Percentiles rank a stretch among this genome's conserved stretches.
Evolutionary conservation across 352 stramenopile genomes (phyloP).

Genomic region (Phytophthora foliorum): DNA sequence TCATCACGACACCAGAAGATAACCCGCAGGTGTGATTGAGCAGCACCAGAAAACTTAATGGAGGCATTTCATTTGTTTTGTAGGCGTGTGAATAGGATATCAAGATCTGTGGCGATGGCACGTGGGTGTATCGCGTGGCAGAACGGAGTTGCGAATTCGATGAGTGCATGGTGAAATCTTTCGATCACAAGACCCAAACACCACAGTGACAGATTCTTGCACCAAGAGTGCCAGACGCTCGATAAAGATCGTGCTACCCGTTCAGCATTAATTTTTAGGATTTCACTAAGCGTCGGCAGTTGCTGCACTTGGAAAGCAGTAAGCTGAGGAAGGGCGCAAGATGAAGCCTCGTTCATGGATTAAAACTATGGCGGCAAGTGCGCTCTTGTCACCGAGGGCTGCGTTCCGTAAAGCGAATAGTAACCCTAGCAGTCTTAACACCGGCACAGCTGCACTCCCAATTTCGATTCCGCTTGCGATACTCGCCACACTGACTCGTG

Average conservation of each 20-base stretch:
- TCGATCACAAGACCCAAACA: background rate
- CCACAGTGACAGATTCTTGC: background rate
- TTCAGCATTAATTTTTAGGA: conserved; percentile 12
- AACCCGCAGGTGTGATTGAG: conserved; percentile 48
- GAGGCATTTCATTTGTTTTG: background rate
- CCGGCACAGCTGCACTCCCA: background rate
- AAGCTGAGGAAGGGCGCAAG: background rate
- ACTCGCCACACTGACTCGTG: conserved; percentile 41
- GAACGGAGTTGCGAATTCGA: conserved; percentile 60
- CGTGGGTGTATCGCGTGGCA: conserved; percentile 66
- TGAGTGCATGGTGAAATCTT: conserved; percentile 48
- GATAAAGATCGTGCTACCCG: conserved; percentile 4
- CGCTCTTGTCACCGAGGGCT: conserved; percentile 30
- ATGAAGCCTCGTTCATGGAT: conserved; percentile 45
- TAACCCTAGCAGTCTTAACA: conserved; percentile 1
- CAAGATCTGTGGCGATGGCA: conserved; percentile 69
- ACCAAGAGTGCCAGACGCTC: background rate
- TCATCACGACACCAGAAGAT: conserved; percentile 24
- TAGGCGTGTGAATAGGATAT: conserved; percentile 73
- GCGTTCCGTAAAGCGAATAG: conserved; percentile 29
- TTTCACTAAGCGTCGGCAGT: conserved; percentile 33
- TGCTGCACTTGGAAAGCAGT: conserved; percentile 7
- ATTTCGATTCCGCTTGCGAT: conserved; percentile 43
- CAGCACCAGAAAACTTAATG: background rate
- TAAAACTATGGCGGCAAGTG: conserved; percentile 29